These are phyloP conservation scores for Lachnum nothofagi DNA, from an alignment of 2,329 filamentous ascomycete species.

Conservation along the genomic window DNA sequence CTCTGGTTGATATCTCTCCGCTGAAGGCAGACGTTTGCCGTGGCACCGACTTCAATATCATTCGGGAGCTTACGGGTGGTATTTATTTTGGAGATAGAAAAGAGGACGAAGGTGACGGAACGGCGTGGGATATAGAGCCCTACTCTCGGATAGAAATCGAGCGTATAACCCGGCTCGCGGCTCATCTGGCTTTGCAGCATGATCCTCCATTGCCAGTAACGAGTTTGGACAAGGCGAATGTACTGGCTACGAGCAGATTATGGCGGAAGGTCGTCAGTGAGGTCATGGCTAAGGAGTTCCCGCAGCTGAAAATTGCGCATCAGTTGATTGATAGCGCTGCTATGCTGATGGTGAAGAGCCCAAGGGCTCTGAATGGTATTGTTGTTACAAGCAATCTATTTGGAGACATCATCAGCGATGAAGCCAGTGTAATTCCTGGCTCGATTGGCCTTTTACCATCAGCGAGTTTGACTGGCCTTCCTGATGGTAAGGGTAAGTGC, in stretches of 20 bases:
- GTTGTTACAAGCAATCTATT: conserved; percentile 92
- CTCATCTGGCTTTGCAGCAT: conserved; percentile 70
- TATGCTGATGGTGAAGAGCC: conserved; percentile 97
- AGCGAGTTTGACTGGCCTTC: conserved; percentile 79
- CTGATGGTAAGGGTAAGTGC: conserved; percentile 75
- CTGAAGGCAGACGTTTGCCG: conserved; percentile 80
- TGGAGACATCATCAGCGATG: conserved; percentile 92
- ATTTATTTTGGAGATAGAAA: conserved; percentile 92
- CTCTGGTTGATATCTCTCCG: conserved; percentile 77
- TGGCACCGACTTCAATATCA: conserved; percentile 86
- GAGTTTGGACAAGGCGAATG: conserved; percentile 94
- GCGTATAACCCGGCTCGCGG: conserved; percentile 78
- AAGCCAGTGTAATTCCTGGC: conserved; percentile 90
- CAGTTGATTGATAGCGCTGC: conserved; percentile 95
- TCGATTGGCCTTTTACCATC: conserved; percentile 83
- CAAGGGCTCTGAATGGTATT: conserved; percentile 78
- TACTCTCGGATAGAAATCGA: conserved; percentile 84
- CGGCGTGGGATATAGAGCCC: conserved; percentile 77
- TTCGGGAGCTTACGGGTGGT: conserved; percentile 85
- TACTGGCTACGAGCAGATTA: conserved; percentile 80
- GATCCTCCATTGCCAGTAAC: conserved; percentile 73
- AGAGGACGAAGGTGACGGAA: conserved; percentile 69
- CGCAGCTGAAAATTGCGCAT: conserved; percentile 75
- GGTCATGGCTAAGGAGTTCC: conserved; percentile 83
- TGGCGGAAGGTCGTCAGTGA: conserved; percentile 86